Evolutionary conservation across 306 rosid species (phyloP).

Genomic region (Rosa rugosa): DNA sequence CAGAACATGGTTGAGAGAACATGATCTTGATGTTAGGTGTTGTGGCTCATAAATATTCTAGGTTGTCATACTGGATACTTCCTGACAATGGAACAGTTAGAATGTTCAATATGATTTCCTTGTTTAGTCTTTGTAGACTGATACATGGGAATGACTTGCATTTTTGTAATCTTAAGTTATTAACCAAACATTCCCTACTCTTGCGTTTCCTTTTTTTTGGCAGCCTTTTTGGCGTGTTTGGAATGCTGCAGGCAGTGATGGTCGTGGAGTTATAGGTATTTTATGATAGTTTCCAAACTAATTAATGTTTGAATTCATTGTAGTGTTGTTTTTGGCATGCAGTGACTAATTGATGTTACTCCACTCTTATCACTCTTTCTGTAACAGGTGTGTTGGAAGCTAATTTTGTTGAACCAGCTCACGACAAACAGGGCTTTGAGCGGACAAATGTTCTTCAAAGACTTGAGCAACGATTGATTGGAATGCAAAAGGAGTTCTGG

Average conservation of each 20-base stretch:
- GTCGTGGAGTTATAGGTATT: constrained; percentile 92
- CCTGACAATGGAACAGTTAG: background rate
- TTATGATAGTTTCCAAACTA: background rate
- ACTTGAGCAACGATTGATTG: constrained; percentile 60
- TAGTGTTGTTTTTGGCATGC: background rate
- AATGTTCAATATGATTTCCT: constrained; percentile 1
- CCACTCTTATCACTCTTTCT: background rate
- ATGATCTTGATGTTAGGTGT: background rate
- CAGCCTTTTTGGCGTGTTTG: constrained; percentile 99
- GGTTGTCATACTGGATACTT: background rate
- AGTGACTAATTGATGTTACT: background rate
- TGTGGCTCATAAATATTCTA: background rate
- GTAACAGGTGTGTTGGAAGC: constrained; percentile 89
- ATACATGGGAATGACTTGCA: background rate
- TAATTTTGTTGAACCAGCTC: constrained; percentile 94
- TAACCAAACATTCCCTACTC: background rate
- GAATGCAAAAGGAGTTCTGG: constrained; percentile 83
- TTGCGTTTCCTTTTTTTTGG: constrained; percentile 19
- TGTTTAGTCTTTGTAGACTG: background rate
- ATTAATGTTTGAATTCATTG: constrained; percentile 9
- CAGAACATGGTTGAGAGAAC: background rate
- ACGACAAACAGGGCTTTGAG: constrained; percentile 95
- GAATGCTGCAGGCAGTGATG: constrained; percentile 96
- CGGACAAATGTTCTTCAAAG: constrained; percentile 76
- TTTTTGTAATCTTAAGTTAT: background rate